Conservation (phyloP, 495 filamentous ascomycete genomes). For the Aspergillus incahuasiensis region DNA sequence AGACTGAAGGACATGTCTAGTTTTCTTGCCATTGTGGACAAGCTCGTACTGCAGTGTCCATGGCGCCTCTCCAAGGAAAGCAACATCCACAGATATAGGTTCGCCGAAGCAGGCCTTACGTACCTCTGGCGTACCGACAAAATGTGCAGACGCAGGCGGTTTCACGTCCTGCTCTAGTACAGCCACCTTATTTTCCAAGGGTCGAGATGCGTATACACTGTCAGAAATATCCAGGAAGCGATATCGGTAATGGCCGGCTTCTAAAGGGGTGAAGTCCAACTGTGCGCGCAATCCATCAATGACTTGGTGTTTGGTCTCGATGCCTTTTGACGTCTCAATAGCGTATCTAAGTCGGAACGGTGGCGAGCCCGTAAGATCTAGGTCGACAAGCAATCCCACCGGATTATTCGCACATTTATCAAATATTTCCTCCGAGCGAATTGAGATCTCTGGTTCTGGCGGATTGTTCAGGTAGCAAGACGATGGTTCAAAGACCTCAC, state of each 20-base stretch:
- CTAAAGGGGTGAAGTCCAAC: slow-evolving; percentile 72
- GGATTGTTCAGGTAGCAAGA: slow-evolving; percentile 88
- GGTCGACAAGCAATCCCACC: slow-evolving; percentile 78
- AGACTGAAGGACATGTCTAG: slow-evolving; percentile 60
- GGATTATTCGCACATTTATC: slow-evolving; percentile 94
- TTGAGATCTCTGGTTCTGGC: slow-evolving; percentile 71
- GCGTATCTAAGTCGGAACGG: slow-evolving; percentile 77
- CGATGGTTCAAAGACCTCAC: slow-evolving; percentile 86
- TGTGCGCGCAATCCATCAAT: slow-evolving; percentile 69
- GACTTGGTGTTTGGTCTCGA: slow-evolving; percentile 42
- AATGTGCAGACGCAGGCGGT: slow-evolving; percentile 76
- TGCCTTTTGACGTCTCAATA: slow-evolving; percentile 55
- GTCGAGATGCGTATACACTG: slow-evolving; percentile 59
- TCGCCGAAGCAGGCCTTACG: slow-evolving; percentile 78
- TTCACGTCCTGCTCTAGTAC: slow-evolving; percentile 84
- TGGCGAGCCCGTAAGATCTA: slow-evolving; percentile 85
- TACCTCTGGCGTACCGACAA: slow-evolving; percentile 49
- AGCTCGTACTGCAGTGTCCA: slow-evolving; percentile 92
- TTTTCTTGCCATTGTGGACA: slow-evolving; percentile 81
- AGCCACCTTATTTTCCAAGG: slow-evolving; percentile 50
- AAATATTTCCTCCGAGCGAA: slow-evolving; percentile 72
- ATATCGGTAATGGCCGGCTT: slow-evolving; percentile 83
- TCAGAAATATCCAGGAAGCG: slow-evolving; percentile 77
- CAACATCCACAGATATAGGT: slow-evolving; percentile 63
- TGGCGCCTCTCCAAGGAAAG: slow-evolving; percentile 73